Base-by-base conservation (phyloP, 257 asterid species). In the Solanum pimpinellifolium region DNA sequence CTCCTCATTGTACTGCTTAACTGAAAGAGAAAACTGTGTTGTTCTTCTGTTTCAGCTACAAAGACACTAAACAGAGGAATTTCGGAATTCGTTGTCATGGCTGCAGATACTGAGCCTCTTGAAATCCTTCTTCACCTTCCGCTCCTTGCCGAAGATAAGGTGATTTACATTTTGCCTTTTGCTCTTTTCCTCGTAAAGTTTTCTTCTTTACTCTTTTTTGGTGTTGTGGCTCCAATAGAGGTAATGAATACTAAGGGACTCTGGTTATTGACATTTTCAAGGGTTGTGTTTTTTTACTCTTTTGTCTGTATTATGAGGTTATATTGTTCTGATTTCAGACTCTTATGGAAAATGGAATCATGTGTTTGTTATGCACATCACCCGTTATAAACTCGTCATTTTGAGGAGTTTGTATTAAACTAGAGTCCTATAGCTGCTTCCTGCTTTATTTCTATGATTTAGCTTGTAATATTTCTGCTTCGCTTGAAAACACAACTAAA, bases 111-210 rank as follows among this genome's bases (percentile, higher is more conserved):
- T 0, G 98, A 96, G 91, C 99, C 99, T 1, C 98, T 96, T 80
- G 98, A 96, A 83, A 96, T 96, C 88, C 95, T 96, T 80, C 99
- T 96, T 69, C 98, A 96, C 87, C 98, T 95, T 83, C 99, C 99
- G 10, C 98, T 96, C 68, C 97, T 96, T 18, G 98, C 98, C 37
- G 99, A 96, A 85, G 99, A 95, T 73, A 96, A 96, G 98, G 99
- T 96, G 87, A 52, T 18, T 39, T 42, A 46, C 27, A 25, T 16
- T 78, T 27, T 78, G 11, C 65, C 5, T 62, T 85, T 37, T 31
- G 14, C 37, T 9, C 23, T 14, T 80, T 29, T 29, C 68, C 23
- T 18, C 1, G 29, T 0, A 0, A 47, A 46, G 27, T 47, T 49
- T 49, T 49, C 60, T 74, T 74, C 8, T 44, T 77, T 33, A 33